These are phyloP conservation scores for Candida nanaspora DNA, from an alignment of 805 yeast genomes.

Conservation along the genomic window DNA sequence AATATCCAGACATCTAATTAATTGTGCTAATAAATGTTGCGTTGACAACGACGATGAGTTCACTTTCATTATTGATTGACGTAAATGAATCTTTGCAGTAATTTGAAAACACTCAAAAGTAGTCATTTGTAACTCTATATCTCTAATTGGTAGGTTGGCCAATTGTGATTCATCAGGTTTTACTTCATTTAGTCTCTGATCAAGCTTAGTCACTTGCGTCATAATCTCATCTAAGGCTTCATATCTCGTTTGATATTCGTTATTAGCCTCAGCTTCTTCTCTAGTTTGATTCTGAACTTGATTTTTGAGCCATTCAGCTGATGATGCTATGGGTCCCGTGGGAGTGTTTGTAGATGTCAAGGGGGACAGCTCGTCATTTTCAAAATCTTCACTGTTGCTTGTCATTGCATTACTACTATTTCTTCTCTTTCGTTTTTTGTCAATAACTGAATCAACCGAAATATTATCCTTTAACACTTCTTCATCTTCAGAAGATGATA, in stretches of 20 bases:
- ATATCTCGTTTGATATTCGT: constrained; percentile 14
- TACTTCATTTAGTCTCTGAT: constrained; percentile 38
- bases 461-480: background rate
- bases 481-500: constrained; percentile 3
- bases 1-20: constrained; percentile 50
- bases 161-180: constrained; percentile 48
- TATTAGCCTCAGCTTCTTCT: constrained; percentile 1
- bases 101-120: constrained; percentile 66
- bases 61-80: constrained; percentile 54
- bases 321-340: constrained; percentile 8
- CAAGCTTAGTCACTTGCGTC: constrained; percentile 33
- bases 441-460: background rate
- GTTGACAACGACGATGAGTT: constrained; percentile 60
- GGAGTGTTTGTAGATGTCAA: constrained; percentile 16
- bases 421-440: background rate
- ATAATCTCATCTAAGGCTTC: constrained; percentile 29
- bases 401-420: background rate
- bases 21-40: constrained; percentile 48
- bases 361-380: background rate
- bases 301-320: constrained; percentile 10
- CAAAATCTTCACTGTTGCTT: background rate
- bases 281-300: constrained; percentile 10
- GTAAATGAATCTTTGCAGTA: constrained; percentile 58
- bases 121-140: constrained; percentile 59
- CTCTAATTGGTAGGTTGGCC: constrained; percentile 29